Base-by-base conservation (phyloP, 2,329 filamentous ascomycete species). In the Pseudocercospora pini-densiflorae region DNA sequence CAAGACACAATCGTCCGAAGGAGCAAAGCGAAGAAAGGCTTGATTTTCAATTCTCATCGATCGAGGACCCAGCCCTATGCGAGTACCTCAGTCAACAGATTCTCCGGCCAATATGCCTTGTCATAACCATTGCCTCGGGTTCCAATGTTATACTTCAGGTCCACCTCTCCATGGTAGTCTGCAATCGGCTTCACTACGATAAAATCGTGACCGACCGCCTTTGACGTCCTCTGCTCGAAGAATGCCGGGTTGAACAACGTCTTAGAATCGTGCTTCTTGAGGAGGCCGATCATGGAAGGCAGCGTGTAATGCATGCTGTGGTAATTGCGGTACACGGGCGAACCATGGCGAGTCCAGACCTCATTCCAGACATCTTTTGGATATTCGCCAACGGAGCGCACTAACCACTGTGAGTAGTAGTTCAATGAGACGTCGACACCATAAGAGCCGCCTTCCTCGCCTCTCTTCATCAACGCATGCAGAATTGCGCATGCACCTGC, bases 111-210 rank as follows among this genome's bases (percentile, higher is more conserved):
- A 45, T 70, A 73, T 4, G 84, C 73, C 69, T 79, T 67, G 72
- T 87, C 84, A 2, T 82, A 76, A 1, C 84, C 84, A 73, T 87
- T 87, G 7, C 78, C 78, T 70, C 84, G 77, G 3, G 83, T 84
- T 1, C 84, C 82, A 19, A 87, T 77, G 65, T 84, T 81, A 70
- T 79, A 86, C 31, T 76, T 75, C 54, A 83, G 73, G 58, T 81
- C 70, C 5, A 84, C 79, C 31, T 75, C 71, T 6, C 76, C 75
- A 23, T 76, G 72, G 58, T 80, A 86, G 49, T 77, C 73, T 6
- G 82, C 76, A 6, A 86, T 74, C 0, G 84, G 83, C 68, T 82
- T 84, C 7, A 83, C 77, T 19, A 75, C 76, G 3, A 74, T 67
- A 21, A 86, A 75, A 0, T 77, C 73, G 9, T 71, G 76, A 0